Percentiles rank a stretch among this genome's conserved stretches.
Conservation (phyloP, 2,329 filamentous ascomycete species). For the Achaetomium macrosporum region DNA sequence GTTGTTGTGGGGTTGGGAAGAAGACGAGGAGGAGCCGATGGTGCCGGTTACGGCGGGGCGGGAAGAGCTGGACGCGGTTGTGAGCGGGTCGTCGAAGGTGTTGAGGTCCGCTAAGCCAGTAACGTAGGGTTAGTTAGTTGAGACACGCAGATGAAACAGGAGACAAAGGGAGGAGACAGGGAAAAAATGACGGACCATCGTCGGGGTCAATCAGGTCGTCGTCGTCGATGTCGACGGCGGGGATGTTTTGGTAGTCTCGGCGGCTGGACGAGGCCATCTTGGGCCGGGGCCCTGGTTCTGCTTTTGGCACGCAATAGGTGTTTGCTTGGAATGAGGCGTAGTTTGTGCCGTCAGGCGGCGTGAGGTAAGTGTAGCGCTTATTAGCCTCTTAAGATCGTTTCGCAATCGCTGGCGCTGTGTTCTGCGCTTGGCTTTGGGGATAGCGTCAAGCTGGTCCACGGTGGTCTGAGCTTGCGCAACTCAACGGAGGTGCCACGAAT, state of each 20-base stretch:
- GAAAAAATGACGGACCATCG: constrained; percentile 52
- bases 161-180: constrained; percentile 2
- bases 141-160: neutral
- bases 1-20: neutral
- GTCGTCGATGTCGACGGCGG: constrained; percentile 38
- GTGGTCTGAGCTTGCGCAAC: constrained; percentile 16
- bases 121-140: constrained; percentile 1
- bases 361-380: neutral
- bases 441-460: constrained; percentile 8
- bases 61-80: constrained; percentile 65
- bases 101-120: constrained; percentile 65
- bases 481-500: constrained; percentile 17
- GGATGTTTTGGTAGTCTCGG: constrained; percentile 49
- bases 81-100: constrained; percentile 85
- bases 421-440: neutral
- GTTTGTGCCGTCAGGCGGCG: neutral
- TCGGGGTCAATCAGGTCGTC: constrained; percentile 74
- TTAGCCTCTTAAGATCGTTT: neutral
- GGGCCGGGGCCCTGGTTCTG: neutral
- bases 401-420: neutral
- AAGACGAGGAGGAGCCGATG: constrained; percentile 8
- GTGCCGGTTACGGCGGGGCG: constrained; percentile 33
- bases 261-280: constrained; percentile 44
- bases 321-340: neutral
- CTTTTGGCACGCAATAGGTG: neutral